Percentiles rank a stretch among this genome's conserved stretches.
phyloP scores from a whole-genome alignment of 1,284 basidiomycete genomes.

The Ceratobasidium theobromae region DNA sequence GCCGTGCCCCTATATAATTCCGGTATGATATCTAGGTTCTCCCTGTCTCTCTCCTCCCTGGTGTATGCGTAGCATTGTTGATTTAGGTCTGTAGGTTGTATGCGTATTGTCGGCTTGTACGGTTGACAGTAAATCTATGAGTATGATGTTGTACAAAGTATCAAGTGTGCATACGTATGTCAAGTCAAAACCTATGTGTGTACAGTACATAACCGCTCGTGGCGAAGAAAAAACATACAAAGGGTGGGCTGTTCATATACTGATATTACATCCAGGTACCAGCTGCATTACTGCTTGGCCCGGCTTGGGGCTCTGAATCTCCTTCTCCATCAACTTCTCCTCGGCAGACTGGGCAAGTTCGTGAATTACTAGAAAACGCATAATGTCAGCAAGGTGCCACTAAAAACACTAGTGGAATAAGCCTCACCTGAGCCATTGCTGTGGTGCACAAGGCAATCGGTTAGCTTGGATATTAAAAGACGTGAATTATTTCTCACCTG shows the following conservation, averaged over 20 bases:
- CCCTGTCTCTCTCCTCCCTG: not conserved
- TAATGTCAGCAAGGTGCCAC: not conserved
- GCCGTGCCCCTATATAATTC: not conserved
- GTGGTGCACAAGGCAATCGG: not conserved
- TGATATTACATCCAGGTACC: conserved; percentile 6
- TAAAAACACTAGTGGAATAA: not conserved
- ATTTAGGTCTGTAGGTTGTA: not conserved
- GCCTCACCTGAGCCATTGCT: conserved; percentile 33
- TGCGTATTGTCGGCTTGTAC: not conserved
- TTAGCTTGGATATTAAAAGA: not conserved
- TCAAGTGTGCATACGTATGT: not conserved
- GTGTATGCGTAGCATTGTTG: not conserved
- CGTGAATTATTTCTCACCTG: conserved; percentile 31
- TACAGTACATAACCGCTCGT: not conserved
- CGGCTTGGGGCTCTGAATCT: conserved; percentile 2
- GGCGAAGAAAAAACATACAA: not conserved
- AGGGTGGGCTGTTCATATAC: not conserved
- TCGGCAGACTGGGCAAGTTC: conserved; percentile 34
- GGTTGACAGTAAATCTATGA: not conserved
- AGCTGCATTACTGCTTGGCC: not conserved
- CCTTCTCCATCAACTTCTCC: conserved; percentile 27
- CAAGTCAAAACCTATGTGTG: not conserved
- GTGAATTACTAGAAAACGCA: conserved; percentile 21
- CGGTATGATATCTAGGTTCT: not conserved
- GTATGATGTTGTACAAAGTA: not conserved